Base-by-base conservation (phyloP, 2,329 filamentous ascomycete species). In the Fusarium continuum region DNA sequence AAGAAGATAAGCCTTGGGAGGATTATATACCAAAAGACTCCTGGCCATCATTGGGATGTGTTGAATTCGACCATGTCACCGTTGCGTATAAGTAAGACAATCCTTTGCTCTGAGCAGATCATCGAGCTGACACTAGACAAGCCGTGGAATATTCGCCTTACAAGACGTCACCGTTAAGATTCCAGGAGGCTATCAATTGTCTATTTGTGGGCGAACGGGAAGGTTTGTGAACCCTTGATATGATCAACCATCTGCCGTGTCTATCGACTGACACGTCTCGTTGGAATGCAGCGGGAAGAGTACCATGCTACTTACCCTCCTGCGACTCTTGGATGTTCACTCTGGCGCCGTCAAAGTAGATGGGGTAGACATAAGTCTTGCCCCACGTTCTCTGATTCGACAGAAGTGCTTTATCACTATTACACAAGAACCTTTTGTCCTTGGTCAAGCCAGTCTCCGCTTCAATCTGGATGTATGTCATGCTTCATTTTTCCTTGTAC, bases 1-100 rank as follows among this genome's bases (percentile, higher is more conserved):
- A 3, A 2, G 44, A 38, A 26, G 44, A 38, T 8, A 8, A 26
- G 7, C 1, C 13, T 1, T 0, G 3, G 7, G 0, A 13, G 20
- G 3, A 8, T n/a, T 1, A 5, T 5, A 7, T 1, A 25, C 6
- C 22, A 25, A 25, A 29, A 0, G 9, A 19, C 0, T 2, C 1
- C 2, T 46, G 44, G 44, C 44, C 31, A 13, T 47, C 22, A 4
- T 2, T 4, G 3, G 31, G 44, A 1, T 8, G 6, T 2, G 22
- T 26, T 20, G 3, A 38, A 1, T 2, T 47, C 13, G 20, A 5
- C 38, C n/a, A 16, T 1, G 16, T 47, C 1, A 20, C 9, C 1
- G 44, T 38, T 2, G 5, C 31, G 23, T 25, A 25, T 25, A 25
- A 25, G 23, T 25, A 25, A 25, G 23, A 25, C 23, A 25, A 25